Percentiles rank a stretch among this genome's conserved stretches.
Conservation (phyloP, 2,329 filamentous ascomycete genomes). For the Eutypella sp. region DNA sequence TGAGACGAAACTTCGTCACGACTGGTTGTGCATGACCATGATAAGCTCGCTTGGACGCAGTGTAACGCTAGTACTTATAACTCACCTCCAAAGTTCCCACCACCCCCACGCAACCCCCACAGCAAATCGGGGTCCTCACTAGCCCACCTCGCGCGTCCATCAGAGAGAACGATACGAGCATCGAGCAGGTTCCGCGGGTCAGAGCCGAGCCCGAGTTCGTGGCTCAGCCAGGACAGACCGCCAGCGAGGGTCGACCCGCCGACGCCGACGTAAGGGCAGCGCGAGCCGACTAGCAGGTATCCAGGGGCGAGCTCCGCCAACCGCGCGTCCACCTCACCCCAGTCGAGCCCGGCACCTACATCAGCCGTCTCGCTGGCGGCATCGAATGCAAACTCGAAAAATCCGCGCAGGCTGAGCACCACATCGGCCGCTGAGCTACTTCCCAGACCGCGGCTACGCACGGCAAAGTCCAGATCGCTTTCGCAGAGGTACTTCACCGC, state of each 20-base stretch:
- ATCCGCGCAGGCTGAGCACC: not conserved
- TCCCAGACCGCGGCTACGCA: not conserved
- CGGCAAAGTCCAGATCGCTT: not conserved
- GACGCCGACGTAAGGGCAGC: conserved; percentile 2
- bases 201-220: conserved; percentile 1
- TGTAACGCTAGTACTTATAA: not conserved
- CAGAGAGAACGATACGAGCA: conserved; percentile 1
- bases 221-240: conserved; percentile 1
- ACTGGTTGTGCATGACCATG: not conserved
- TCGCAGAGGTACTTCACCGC: not conserved
- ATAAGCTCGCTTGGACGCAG: not conserved
- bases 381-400: not conserved
- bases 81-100: conserved; percentile 1
- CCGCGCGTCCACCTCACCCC: conserved; percentile 1
- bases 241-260: conserved; percentile 1
- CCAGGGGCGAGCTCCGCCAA: not conserved
- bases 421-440: conserved; percentile 1
- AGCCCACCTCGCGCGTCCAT: conserved; percentile 1
- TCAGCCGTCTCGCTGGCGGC: not conserved
- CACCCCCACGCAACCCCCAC: not conserved
- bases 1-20: not conserved
- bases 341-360: not conserved
- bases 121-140: conserved; percentile 1
- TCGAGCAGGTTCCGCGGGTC: conserved; percentile 1
- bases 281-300: not conserved